A percentile compares a stretch with the other conserved stretches of the same genome.
These are phyloP conservation scores for Bacterosira constricta DNA, from an alignment of 108 stramenopile genomes.

Conservation along the genomic window DNA sequence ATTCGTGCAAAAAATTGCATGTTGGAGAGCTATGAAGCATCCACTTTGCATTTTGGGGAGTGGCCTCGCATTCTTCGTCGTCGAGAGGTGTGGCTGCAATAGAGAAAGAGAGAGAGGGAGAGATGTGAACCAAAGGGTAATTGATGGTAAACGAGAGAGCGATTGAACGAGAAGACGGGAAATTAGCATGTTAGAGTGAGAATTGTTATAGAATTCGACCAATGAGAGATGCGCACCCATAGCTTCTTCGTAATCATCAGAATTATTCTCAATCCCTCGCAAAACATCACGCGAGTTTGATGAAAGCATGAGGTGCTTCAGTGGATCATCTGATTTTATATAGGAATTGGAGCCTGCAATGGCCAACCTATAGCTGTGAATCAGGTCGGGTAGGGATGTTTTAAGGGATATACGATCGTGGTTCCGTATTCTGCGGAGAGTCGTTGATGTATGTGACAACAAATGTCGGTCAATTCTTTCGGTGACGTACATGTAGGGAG, in stretches of 20 bases:
- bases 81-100: slow-evolving; percentile 39
- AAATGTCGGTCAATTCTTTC: neutral
- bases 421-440: neutral
- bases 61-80: slow-evolving; percentile 47
- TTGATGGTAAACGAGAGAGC: no score
- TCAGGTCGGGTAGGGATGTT: neutral
- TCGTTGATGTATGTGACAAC: neutral
- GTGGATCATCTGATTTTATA: neutral
- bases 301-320: neutral
- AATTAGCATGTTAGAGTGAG: no score
- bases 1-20: slow-evolving; percentile 68
- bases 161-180: no score
- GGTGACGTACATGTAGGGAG: neutral
- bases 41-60: slow-evolving; percentile 49
- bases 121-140: no score
- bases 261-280: neutral
- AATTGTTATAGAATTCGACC: no score
- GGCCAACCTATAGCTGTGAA: neutral
- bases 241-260: neutral
- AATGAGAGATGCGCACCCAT: no score
- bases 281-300: neutral
- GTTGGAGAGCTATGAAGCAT: slow-evolving; percentile 50
- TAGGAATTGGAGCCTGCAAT: neutral
- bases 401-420: neutral
- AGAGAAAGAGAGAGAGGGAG: no score